These are phyloP conservation scores for Pyrenophora graminea DNA, from an alignment of 2,329 filamentous ascomycete species.

Conservation along the genomic window DNA sequence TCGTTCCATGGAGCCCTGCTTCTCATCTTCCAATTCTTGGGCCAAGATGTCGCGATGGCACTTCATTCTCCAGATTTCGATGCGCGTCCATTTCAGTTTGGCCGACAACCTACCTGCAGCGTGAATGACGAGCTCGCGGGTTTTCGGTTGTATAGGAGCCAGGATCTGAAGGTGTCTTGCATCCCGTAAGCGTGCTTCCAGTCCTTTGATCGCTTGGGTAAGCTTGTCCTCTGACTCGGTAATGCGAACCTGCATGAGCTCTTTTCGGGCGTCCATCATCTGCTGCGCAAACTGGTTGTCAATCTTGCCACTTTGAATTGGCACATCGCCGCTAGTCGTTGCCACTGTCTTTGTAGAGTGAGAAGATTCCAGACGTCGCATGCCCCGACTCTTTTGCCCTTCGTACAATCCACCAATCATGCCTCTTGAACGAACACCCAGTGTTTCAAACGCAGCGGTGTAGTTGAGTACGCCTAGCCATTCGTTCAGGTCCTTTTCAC, in stretches of 20 bases:
- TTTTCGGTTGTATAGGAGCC: constrained; percentile 88
- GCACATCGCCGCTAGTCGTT: constrained; percentile 73
- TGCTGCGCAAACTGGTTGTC: constrained; percentile 84
- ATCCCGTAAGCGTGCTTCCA: constrained; percentile 84
- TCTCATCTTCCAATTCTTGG: constrained; percentile 84
- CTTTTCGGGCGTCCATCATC: constrained; percentile 77
- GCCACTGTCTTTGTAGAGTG: constrained; percentile 64
- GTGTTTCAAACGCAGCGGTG: constrained; percentile 88
- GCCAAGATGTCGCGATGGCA: constrained; percentile 88
- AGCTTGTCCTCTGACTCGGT: constrained; percentile 81
- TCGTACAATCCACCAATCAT: constrained; percentile 85
- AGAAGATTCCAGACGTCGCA: constrained; percentile 69
- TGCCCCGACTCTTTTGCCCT: constrained; percentile 73
- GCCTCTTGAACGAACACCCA: constrained; percentile 86
- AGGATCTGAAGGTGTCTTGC: constrained; percentile 87
- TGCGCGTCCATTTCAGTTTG: constrained; percentile 89
- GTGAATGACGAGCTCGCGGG: constrained; percentile 81
- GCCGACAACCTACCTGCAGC: constrained; percentile 83
- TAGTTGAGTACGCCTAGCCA: constrained; percentile 97
- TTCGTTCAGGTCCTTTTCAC: constrained; percentile 89
- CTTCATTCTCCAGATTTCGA: constrained; percentile 89
- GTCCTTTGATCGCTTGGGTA: constrained; percentile 70
- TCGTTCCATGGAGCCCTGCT: constrained; percentile 42
- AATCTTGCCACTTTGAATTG: constrained; percentile 72
- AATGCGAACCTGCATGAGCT: constrained; percentile 84